phyloP scores from a whole-genome alignment of 2,329 filamentous ascomycete species.

The Cadophora sp. region DNA sequence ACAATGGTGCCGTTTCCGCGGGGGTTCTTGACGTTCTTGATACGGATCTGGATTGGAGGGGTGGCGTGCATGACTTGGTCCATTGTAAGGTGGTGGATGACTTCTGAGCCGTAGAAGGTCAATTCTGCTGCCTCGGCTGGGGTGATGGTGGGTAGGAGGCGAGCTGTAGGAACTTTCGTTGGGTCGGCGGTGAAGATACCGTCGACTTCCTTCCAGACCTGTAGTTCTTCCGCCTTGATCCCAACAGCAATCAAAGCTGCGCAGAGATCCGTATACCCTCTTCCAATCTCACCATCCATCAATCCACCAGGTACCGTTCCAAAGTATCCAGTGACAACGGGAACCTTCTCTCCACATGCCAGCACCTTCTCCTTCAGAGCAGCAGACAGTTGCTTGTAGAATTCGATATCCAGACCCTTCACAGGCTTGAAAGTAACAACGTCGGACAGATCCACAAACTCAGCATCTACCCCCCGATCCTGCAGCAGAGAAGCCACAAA shows the following conservation, averaged over 20 bases:
- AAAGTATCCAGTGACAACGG: conserved; percentile 92
- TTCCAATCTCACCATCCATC: conserved; percentile 85
- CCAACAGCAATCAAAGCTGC: conserved; percentile 91
- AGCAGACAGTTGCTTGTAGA: conserved; percentile 71
- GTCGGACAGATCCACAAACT: conserved; percentile 90
- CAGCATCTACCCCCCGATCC: conserved; percentile 81
- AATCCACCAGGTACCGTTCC: conserved; percentile 90
- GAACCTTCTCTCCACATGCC: conserved; percentile 71
- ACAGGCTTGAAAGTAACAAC: conserved; percentile 71
- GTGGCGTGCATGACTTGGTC: conserved; percentile 89
- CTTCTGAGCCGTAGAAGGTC: conserved; percentile 93
- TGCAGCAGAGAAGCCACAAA: conserved; percentile 87
- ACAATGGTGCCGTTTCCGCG: conserved; percentile 80
- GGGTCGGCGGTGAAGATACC: conserved; percentile 88
- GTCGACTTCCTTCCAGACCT: conserved; percentile 99
- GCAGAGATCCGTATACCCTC: conserved; percentile 96
- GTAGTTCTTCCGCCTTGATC: conserved; percentile 83
- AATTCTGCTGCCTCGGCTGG: conserved; percentile 94
- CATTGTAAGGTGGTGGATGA: conserved; percentile 99
- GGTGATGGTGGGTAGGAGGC: conserved; percentile 86
- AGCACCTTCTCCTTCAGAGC: conserved; percentile 68
- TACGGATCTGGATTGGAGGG: conserved; percentile 81
- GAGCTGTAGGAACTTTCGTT: conserved; percentile 89
- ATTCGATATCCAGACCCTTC: conserved; percentile 67
- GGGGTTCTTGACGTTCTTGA: conserved; percentile 92